Conservation (phyloP, 2,329 filamentous ascomycete species). For the Coniochaeta prunicola region DNA sequence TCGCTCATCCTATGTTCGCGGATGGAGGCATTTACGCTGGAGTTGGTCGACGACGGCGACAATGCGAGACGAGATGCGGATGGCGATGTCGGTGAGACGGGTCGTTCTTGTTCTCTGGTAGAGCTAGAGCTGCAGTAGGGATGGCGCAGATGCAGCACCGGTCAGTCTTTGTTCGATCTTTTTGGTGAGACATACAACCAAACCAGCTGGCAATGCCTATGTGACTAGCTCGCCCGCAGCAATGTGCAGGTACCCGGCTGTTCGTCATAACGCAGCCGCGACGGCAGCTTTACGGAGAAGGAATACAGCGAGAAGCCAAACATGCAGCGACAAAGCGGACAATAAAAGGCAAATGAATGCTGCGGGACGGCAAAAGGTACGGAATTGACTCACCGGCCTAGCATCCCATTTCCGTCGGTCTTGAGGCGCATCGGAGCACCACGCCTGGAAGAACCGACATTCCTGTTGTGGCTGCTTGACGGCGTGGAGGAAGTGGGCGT, state of each 20-base stretch:
- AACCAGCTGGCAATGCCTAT: neutral
- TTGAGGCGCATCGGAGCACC: conserved; percentile 21
- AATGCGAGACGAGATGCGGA: conserved; percentile 34
- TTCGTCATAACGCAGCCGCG: neutral
- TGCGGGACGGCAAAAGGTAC: neutral
- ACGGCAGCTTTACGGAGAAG: neutral
- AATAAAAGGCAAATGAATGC: neutral
- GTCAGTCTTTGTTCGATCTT: neutral
- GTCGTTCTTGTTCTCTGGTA: conserved; percentile 28
- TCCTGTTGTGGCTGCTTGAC: conserved; percentile 1
- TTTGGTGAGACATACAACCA: neutral
- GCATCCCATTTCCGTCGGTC: conserved; percentile 7
- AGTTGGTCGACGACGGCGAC: conserved; percentile 33
- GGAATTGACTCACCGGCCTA: neutral
- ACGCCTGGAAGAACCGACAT: conserved; percentile 8
- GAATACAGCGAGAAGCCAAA: neutral
- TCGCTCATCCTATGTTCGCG: conserved; percentile 54
- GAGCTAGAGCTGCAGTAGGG: conserved; percentile 4
- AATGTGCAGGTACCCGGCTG: neutral
- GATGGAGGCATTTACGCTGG: conserved; percentile 31
- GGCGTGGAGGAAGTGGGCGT: conserved; percentile 14
- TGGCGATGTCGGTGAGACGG: conserved; percentile 43
- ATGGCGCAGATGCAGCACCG: neutral
- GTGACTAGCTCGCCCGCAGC: neutral
- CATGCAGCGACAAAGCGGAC: neutral